Evolutionary conservation across 208 protist species (phyloP).

Genomic region (Acanthamoeba lugdunensis): DNA sequence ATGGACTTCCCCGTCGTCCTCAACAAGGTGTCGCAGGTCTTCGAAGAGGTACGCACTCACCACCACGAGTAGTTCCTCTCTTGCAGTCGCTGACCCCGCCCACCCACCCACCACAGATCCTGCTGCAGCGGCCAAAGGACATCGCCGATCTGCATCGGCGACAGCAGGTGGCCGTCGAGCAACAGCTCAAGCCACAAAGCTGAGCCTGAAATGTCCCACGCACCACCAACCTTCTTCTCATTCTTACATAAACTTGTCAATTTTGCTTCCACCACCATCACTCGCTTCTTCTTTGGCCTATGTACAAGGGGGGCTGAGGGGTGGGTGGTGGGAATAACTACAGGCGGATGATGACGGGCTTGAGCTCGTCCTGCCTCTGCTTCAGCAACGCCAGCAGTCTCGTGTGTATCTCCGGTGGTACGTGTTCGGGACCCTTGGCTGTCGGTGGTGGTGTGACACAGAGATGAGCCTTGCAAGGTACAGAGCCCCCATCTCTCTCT

Average conservation of each 20-base stretch:
- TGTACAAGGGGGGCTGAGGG: too few species aligned
- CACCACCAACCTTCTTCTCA: too few species aligned
- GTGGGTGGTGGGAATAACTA: background rate
- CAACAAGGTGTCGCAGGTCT: background rate
- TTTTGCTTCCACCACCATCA: too few species aligned
- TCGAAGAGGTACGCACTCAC: background rate
- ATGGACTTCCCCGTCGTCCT: constrained; percentile 54
- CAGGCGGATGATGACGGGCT: constrained; percentile 66
- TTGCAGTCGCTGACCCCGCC: too few species aligned
- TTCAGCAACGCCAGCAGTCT: constrained; percentile 3
- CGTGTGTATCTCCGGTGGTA: constrained; percentile 27
- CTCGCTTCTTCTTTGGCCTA: too few species aligned
- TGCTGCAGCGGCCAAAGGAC: constrained; percentile 10
- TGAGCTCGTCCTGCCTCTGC: constrained; percentile 56
- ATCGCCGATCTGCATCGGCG: background rate
- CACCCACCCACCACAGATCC: background rate
- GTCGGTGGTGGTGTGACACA: background rate
- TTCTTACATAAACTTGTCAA: too few species aligned
- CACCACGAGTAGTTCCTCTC: background rate
- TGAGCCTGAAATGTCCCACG: background rate
- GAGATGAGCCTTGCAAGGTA: background rate
- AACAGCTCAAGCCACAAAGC: background rate
- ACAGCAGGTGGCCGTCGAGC: background rate
- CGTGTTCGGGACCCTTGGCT: constrained; percentile 42
- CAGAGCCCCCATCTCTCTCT: background rate